These are phyloP conservation scores for Moesziomyces parantarcticus DNA, from an alignment of 1,284 basidiomycete genomes.

Conservation along the genomic window DNA sequence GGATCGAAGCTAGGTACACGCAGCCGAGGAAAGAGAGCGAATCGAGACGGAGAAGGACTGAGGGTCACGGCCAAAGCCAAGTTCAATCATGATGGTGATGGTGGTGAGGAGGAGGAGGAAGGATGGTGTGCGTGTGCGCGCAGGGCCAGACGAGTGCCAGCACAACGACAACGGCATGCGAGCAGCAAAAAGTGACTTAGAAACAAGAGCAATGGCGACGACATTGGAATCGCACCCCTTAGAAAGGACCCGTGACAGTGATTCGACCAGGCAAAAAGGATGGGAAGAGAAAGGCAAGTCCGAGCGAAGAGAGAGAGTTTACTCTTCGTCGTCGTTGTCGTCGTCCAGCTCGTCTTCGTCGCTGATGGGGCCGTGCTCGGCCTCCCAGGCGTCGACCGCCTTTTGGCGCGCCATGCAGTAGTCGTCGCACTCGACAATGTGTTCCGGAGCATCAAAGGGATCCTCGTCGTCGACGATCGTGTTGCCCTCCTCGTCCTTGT, in stretches of 20 bases:
- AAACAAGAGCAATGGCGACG: conserved; percentile 1
- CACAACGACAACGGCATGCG: conserved; percentile 34
- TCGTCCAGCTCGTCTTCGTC: conserved; percentile 46
- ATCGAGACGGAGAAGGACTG: too few species aligned
- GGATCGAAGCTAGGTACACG: background rate
- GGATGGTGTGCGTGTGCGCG: conserved; percentile 11
- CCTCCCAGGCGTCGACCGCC: conserved; percentile 36
- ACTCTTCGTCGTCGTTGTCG: conserved; percentile 18
- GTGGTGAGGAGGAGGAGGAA: background rate
- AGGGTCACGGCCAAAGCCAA: too few species aligned
- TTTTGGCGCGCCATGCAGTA: conserved; percentile 45
- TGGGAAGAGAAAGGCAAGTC: background rate
- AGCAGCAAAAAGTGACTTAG: conserved; percentile 8
- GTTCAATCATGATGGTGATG: too few species aligned
- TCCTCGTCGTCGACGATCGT: conserved; percentile 46
- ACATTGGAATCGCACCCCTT: conserved; percentile 9
- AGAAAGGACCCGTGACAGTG: conserved; percentile 31
- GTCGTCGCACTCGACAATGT: conserved; percentile 49
- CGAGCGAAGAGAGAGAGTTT: conserved; percentile 1
- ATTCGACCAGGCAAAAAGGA: background rate
- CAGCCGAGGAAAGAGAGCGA: background rate
- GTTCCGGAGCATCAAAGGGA: conserved; percentile 22
- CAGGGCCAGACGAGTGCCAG: conserved; percentile 24
- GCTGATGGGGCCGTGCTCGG: conserved; percentile 25
- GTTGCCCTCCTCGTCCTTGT: conserved; percentile 51